Evolutionary conservation across 371 early-diverging fungal species (phyloP).

Genomic region (Basidiobolus meristosporus): DNA sequence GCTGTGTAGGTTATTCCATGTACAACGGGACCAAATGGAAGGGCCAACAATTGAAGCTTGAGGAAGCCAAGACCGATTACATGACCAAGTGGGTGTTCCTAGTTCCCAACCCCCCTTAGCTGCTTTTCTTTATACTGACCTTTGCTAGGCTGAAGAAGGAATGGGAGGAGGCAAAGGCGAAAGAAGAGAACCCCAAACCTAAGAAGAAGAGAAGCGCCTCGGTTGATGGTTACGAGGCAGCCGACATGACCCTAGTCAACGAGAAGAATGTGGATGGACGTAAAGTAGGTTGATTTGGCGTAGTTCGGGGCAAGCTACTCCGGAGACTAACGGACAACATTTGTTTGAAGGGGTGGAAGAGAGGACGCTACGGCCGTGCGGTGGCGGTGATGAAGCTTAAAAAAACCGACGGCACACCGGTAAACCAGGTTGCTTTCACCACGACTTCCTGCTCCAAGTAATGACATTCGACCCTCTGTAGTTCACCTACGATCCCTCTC

Average conservation of each 20-base stretch:
- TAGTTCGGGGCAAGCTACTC: neutral
- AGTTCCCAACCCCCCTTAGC: constrained; percentile 1
- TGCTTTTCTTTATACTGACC: neutral
- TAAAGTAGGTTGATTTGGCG: constrained; percentile 6
- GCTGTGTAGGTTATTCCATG: constrained; percentile 19
- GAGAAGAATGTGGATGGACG: constrained; percentile 42
- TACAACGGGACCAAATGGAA: constrained; percentile 80
- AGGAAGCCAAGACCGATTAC: constrained; percentile 62
- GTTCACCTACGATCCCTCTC: constrained; percentile 49
- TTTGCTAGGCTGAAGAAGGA: constrained; percentile 9
- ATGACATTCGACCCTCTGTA: constrained; percentile 3
- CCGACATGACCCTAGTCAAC: constrained; percentile 51
- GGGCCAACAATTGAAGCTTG: constrained; percentile 47
- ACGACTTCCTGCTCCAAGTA: neutral
- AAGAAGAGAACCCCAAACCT: constrained; percentile 8
- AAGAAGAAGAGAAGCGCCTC: constrained; percentile 11
- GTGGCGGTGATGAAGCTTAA: constrained; percentile 45
- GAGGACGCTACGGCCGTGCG: constrained; percentile 57
- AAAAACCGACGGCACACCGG: constrained; percentile 22
- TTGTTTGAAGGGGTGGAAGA: constrained; percentile 36
- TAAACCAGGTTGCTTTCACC: constrained; percentile 1
- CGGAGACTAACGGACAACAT: neutral
- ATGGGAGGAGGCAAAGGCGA: constrained; percentile 7
- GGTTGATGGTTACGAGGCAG: constrained; percentile 17
- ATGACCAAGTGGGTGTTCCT: constrained; percentile 15